Conservation (phyloP, 306 rosid species). For the Ochetophila trinervis region DNA sequence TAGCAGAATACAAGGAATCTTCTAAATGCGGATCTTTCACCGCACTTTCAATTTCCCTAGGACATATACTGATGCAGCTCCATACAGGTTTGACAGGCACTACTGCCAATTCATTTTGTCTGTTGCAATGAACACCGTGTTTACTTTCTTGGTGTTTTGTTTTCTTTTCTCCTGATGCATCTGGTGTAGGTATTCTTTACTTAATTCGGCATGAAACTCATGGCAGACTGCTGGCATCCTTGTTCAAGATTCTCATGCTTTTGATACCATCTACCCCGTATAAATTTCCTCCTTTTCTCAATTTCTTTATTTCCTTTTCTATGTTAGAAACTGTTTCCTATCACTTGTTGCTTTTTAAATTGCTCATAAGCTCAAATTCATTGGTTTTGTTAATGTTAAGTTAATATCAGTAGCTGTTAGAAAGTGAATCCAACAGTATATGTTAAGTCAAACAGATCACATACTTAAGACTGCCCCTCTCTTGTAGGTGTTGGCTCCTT, state of each 20-base stretch:
- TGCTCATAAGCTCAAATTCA: too few species aligned
- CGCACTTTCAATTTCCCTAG: constrained; percentile 88
- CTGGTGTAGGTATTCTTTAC: constrained; percentile 65
- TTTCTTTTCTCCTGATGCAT: constrained; percentile 12
- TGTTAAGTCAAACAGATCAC: too few species aligned
- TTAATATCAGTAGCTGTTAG: too few species aligned
- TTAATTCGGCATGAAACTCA: constrained; percentile 62
- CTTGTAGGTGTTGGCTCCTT: too few species aligned
- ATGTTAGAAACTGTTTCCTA: too few species aligned
- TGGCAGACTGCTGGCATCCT: constrained; percentile 67
- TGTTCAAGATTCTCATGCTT: constrained; percentile 83
- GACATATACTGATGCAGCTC: constrained; percentile 84
- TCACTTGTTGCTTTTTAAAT: too few species aligned
- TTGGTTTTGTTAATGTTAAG: too few species aligned
- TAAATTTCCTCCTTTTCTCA: constrained; percentile 26
- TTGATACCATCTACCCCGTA: constrained; percentile 89
- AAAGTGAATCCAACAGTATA: too few species aligned
- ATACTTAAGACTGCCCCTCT: too few species aligned
- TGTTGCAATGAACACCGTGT: neutral
- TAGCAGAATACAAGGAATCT: constrained; percentile 79
- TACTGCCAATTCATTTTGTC: neutral
- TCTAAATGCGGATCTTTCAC: constrained; percentile 83
- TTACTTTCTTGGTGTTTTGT: constrained; percentile 9
- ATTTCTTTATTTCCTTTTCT: neutral
- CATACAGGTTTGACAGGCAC: constrained; percentile 57